A percentile compares a stretch with the other conserved stretches of the same genome.
These are phyloP conservation scores for Diphasiastrum complanatum DNA, from an alignment of 83 land plant species.

Conservation along the genomic window DNA sequence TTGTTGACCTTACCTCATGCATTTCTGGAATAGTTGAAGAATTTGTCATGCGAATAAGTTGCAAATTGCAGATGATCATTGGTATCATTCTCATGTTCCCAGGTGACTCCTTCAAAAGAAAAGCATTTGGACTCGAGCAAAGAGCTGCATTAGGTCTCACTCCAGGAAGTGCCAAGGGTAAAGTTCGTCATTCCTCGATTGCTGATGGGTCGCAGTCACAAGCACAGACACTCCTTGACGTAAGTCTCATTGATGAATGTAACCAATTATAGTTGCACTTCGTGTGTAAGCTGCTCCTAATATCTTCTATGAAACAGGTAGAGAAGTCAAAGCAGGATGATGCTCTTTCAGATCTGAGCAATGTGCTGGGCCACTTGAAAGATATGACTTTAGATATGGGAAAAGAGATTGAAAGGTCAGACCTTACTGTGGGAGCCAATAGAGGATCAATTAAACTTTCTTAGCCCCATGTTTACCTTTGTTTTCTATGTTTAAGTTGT, in stretches of 20 bases:
- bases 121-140: constrained; percentile 45
- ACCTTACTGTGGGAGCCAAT: not conserved
- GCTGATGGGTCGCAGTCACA: constrained; percentile 35
- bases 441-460: not conserved
- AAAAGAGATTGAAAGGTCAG: constrained; percentile 69
- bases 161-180: constrained; percentile 24
- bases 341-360: constrained; percentile 65
- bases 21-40: too few relatives aligned
- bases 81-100: too few relatives aligned
- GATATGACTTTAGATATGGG: constrained; percentile 92
- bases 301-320: constrained; percentile 36
- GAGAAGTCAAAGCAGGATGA: constrained; percentile 85
- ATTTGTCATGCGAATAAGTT: too few relatives aligned
- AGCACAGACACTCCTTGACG: constrained; percentile 42
- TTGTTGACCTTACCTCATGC: constrained; percentile 3
- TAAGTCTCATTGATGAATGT: not conserved
- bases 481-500: not conserved
- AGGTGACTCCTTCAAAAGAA: constrained; percentile 50
- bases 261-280: not conserved
- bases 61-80: too few relatives aligned
- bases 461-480: not conserved
- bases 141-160: constrained; percentile 44
- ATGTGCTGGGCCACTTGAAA: constrained; percentile 70
- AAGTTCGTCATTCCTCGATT: constrained; percentile 22
- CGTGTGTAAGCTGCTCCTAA: not conserved